Base-by-base conservation (phyloP, 495 filamentous ascomycete species). In the Neurospora sp. region DNA sequence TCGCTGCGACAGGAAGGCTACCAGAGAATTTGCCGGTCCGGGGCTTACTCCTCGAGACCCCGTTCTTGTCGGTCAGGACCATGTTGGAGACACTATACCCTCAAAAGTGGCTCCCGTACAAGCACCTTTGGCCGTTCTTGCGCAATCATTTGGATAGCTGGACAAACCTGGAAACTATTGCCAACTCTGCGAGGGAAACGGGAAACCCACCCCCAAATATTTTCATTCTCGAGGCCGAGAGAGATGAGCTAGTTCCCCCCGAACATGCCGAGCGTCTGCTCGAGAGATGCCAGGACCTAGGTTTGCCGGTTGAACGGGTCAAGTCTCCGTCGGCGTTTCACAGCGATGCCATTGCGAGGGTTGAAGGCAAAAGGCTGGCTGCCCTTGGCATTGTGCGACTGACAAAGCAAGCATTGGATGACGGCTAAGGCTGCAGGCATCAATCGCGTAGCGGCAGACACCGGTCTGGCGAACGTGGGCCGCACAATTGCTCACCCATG, bases 81-180 rank as follows among this genome's bases (percentile, higher is more conserved):
- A 93, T 96, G 92, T 82, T 96, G 21, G 81, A 87, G 38, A 88
- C 87, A 3, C 78, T 96, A 24, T 96, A 94, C 79, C 92, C 92
- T 11, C 92, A 95, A 77, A 91, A 88, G 73, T 95, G 93, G 93
- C 81, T 95, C 0, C 92, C 92, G 1, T 95, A 96, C 73, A 80
- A 79, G 37, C 77, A 85, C 42, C 79, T 86, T 3, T 86, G 85
- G 84, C 85, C 84, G 0, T 86, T 86, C 62, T 77, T 86, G 37
- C 79, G 84, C 38, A 86, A 81, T 40, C 82, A 84, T 42, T 75
- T 86, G 42, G 83, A 85, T 66, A 86, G 84, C 71, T 85, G 80
- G 81, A 73, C 77, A 69, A 85, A 85, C 75, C 38, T 86, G 45
- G 78, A 75, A 2, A 39, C 77, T 21, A 82, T 86, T 69, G 81